Evolutionary conservation across 345 rosid species (phyloP).

Genomic region (Eucalyptus erythrocorys): DNA sequence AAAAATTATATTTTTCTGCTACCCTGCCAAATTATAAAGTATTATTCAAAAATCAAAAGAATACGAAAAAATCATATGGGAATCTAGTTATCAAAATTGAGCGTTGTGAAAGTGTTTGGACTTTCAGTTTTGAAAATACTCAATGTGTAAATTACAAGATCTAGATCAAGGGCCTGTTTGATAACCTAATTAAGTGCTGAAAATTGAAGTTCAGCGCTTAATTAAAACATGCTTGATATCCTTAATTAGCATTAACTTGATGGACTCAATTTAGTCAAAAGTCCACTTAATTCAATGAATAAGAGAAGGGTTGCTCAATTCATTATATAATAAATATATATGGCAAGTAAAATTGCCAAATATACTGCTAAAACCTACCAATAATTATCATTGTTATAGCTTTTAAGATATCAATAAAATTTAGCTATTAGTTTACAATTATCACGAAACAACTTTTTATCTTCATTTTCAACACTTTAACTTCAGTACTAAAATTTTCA

Average conservation of each 20-base stretch:
- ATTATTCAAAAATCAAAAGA: no score
- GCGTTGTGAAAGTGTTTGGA: neutral
- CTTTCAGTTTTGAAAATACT: no score
- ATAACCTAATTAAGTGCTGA: neutral
- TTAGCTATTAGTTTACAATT: neutral
- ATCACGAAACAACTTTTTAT: neutral
- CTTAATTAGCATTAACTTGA: no score
- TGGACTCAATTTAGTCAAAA: no score
- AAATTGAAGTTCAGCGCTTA: neutral
- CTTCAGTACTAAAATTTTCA: neutral
- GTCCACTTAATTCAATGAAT: neutral
- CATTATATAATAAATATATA: no score
- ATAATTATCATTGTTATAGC: neutral
- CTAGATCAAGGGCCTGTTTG: neutral
- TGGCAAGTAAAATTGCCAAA: neutral
- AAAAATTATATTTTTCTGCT: no score
- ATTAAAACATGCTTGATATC: no score
- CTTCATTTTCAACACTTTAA: neutral
- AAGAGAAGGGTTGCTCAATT: neutral
- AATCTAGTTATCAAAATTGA: neutral
- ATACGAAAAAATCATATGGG: no score
- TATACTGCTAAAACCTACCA: neutral
- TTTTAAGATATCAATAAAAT: neutral
- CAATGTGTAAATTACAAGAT: neutral
- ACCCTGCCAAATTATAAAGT: neutral